These are phyloP conservation scores for Rhizopogon roseolus DNA, from an alignment of 768 basidiomycete species.

Conservation along the genomic window DNA sequence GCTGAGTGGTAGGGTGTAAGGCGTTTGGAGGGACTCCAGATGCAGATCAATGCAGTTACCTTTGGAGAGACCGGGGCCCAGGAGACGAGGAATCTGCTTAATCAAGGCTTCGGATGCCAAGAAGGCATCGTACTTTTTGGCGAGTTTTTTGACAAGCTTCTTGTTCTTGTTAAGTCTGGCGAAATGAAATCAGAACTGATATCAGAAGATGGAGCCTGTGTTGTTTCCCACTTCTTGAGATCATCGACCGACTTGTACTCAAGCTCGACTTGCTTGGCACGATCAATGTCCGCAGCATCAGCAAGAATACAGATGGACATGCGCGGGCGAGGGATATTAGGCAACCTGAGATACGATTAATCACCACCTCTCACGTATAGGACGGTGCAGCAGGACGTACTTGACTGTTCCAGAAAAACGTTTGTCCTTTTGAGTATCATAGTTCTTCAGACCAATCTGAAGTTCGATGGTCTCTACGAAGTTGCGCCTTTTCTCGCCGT, in stretches of 20 bases:
- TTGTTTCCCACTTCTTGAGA: constrained; percentile 83
- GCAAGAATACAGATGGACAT: constrained; percentile 99
- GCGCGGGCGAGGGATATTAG: constrained; percentile 95
- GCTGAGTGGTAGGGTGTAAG: constrained; percentile 35
- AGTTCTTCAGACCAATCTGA: constrained; percentile 97
- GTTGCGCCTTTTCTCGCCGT: constrained; percentile 87
- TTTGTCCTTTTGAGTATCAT: constrained; percentile 99
- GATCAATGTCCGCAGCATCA: constrained; percentile 97
- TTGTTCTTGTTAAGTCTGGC: constrained; percentile 98
- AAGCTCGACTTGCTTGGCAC: constrained; percentile 95
- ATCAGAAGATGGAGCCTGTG: neutral
- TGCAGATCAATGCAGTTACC: constrained; percentile 38
- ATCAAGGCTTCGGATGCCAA: constrained; percentile 94
- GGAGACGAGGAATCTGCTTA: constrained; percentile 99
- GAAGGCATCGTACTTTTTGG: constrained; percentile 99
- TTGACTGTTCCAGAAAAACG: constrained; percentile 99
- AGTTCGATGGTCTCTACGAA: constrained; percentile 96
- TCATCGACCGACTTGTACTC: constrained; percentile 99
- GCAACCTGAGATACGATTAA: constrained; percentile 54
- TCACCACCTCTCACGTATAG: neutral
- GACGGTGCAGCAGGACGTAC: constrained; percentile 35
- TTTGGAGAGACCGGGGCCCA: constrained; percentile 99
- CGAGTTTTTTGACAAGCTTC: constrained; percentile 99
- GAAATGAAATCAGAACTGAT: neutral
- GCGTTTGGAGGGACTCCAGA: neutral